Base-by-base conservation (phyloP, 306 rosid genomes). In the Vigna nakashimae region DNA sequence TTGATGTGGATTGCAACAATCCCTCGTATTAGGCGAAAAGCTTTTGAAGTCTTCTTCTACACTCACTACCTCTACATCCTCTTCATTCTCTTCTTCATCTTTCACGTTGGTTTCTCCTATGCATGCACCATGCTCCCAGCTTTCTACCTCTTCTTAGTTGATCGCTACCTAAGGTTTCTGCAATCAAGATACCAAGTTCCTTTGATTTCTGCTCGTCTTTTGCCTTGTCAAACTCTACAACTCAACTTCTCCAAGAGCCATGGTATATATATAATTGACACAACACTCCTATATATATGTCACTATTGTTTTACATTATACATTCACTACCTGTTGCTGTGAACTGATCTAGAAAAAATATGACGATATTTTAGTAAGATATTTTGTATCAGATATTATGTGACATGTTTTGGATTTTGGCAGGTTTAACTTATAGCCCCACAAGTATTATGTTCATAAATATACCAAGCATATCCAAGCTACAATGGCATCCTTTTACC, bases 401-500 rank as follows among this genome's bases (percentile, higher is more conserved):
- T 69, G 28, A 24, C 7, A 10, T 9, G 6, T 15, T 11, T 42
- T 40, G 9, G 6, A 24, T 60, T 52, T 30, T 66, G 57, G 59
- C 65, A 92, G 97, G 83, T 3, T 82, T 92, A 88, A 83, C 68
- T 26, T 92, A 84, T 50, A 81, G 71, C 43, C 92, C 97, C 8
- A 86, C 90, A 3, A 89, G 96, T 85, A 42, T 82, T 7, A 56
- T 88, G 80, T 92, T 90, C 70, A 75, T 92, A 40, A 92, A 90
- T 46, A 77, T 86, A 16, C 96, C 97, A 7, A 85, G 82, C 58
- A 80, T 90, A 73, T 90, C 97, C 46, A 88, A 87, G 83, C 84
- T 92, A 7, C 96, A 92, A 48, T 92, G 97, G 97, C 96, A 92
- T 81, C 96, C 97, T 6, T 90, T 87, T 73, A 90, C 92, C 16